Base-by-base conservation (phyloP, 164 flowering plant species). In the Vitis amurensis region DNA sequence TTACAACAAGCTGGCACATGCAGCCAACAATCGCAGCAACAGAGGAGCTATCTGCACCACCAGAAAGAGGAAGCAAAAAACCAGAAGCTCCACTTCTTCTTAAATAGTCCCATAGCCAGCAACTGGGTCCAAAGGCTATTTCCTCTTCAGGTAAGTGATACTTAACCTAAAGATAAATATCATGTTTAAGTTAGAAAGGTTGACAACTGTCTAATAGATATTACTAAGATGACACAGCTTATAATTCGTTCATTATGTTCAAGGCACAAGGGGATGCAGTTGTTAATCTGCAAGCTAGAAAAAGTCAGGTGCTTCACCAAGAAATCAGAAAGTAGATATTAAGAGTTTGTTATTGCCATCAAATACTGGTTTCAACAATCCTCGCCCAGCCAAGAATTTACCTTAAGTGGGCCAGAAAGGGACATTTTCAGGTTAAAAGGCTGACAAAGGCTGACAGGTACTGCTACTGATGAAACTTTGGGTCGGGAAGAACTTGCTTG, bases 61-160 rank as follows among this genome's bases (percentile, higher is more conserved):
- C 98, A 67, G 99, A 95, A 71, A 95, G 97, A 17, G 99, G 99
- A 84, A 95, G 98, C 82, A 95, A 61, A 84, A 93, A 95, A 57
- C 99, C 98, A 73, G 98, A 93, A 75, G 99, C 95, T 70, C 98
- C 98, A 83, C 99, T 93, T 85, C 98, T 85, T 83, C 97, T 79
- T 71, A 95, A 75, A 79, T 95, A 95, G 79, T 95, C 98, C 99
- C 99, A 95, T 13, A 93, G 75, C 98, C 98, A 93, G 79, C 98
- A 91, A 76, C 81, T 88, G 70, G 98, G 98, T 14, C 99, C 99
- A 79, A 81, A 89, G 52, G 98, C 99, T 84, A 95, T 91, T 82
- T 95, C 99, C 81, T 95, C 97, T 76, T 89, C 94, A 17, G 98
- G 97, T 66, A 84, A 84, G 73, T 95, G 97, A 74, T 89, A 93